Base-by-base conservation (phyloP, 73 alveolate species). In the Blepharisma stoltei region DNA sequence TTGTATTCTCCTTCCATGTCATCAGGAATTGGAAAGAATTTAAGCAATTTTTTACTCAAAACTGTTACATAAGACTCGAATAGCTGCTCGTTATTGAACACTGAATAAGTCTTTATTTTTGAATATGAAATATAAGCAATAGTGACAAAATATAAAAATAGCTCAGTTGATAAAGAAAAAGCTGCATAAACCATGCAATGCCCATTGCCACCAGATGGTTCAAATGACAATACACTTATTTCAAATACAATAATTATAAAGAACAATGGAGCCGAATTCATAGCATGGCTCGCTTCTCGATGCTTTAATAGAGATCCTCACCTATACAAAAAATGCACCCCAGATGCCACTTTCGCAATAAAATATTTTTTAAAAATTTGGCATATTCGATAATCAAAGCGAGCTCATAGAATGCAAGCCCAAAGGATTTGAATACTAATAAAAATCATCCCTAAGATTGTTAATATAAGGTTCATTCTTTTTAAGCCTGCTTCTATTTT, bases 1-100 rank as follows among this genome's bases (percentile, higher is more conserved):
- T 14, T 60, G 5, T 60, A 60, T 38, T 60, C 73, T 14, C 73
- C 73, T 60, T 60, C 73, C 73, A 60, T 60, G 23, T 60, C 73
- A 25, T 14, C 73, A 60, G 73, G 73, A 25, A 60, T 60, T 25
- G 73, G 73, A 14, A 60, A 38, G 14, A 60, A 14, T 60, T 60
- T 60, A 1, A 60, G 46, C 23, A 60, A 38, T 60, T 60, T 60
- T 20, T 14, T 60, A 25, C 73, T 60, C 38, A 60, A 9, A 14
- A 38, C 14, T 9, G 73, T 60, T 2, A 60, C 73, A 60, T 60
- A 60, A 60, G 14, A 14, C 46, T 60, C 73, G 5, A 60, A 60
- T 1, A 60, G 46, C 23, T 60, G 46, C 73, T 60, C 46, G 14
- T 14, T 20, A 25, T 18, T 14, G 5, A 60, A 60, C 14, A 60